Conservation (phyloP, 1,284 basidiomycete species). For the Ceratobasidium papillatum region DNA sequence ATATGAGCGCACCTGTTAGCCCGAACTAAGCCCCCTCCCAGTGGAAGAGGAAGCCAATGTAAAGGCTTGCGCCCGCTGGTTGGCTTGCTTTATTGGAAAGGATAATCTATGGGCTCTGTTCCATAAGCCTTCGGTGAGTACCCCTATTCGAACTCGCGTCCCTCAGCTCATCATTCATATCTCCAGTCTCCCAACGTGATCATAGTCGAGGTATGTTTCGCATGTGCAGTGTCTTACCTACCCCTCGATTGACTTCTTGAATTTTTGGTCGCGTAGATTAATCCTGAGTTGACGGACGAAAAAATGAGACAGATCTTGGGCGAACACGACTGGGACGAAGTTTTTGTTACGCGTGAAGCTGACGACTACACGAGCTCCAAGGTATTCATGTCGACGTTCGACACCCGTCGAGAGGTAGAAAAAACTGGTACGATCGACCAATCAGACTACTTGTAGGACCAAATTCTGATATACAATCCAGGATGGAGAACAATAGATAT, state of each 20-base stretch:
- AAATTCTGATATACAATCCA: neutral
- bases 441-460: neutral
- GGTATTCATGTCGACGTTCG: slow-evolving; percentile 22
- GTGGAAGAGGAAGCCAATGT: slow-evolving; percentile 13
- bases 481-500: slow-evolving; percentile 22
- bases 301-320: slow-evolving; percentile 30
- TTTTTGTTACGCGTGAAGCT: neutral
- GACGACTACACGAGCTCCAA: slow-evolving; percentile 4
- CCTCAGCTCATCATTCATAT: neutral
- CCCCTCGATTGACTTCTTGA: neutral
- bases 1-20: neutral
- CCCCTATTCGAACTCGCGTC: neutral
- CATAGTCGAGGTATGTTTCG: slow-evolving; percentile 7
- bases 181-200: slow-evolving; percentile 30
- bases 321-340: slow-evolving; percentile 12
- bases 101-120: slow-evolving; percentile 24
- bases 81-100: slow-evolving; percentile 20
- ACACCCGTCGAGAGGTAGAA: slow-evolving; percentile 27
- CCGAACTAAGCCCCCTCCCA: neutral
- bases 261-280: neutral
- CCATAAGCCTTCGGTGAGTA: slow-evolving; percentile 24
- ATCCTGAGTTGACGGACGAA: neutral
- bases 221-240: neutral
- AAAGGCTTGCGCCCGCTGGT: slow-evolving; percentile 24
- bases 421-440: slow-evolving; percentile 16